Percentiles rank a stretch among this genome's conserved stretches.
phyloP scores from a whole-genome alignment of 208 protist species.

The Crithidia sp. region DNA sequence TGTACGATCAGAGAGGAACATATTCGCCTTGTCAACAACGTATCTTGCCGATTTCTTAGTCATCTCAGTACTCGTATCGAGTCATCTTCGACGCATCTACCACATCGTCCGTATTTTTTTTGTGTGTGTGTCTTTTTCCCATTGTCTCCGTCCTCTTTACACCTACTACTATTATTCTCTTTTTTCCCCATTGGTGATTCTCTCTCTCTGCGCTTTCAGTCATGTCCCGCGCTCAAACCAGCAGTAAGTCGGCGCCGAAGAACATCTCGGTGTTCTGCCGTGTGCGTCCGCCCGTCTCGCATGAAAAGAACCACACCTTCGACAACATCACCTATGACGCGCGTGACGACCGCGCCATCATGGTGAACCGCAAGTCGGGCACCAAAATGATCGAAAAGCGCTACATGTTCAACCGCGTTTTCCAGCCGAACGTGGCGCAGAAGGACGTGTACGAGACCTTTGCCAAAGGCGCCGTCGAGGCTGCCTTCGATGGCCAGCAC shows the following conservation, averaged over 20 bases:
- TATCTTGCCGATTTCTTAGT: too few species aligned
- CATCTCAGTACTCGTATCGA: too few species aligned
- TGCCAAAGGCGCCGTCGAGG: slow-evolving; percentile 80
- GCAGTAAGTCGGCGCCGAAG: slow-evolving; percentile 72
- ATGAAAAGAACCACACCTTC: slow-evolving; percentile 76
- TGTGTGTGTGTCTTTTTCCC: neutral
- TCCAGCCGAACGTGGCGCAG: slow-evolving; percentile 57
- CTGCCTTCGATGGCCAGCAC: slow-evolving; percentile 89
- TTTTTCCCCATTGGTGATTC: neutral
- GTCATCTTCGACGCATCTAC: too few species aligned
- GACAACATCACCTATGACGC: slow-evolving; percentile 75
- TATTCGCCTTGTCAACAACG: too few species aligned
- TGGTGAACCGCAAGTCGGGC: slow-evolving; percentile 54
- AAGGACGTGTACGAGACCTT: slow-evolving; percentile 80
- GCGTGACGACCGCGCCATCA: slow-evolving; percentile 47
- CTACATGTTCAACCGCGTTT: slow-evolving; percentile 82
- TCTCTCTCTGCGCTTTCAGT: slow-evolving; percentile 9
- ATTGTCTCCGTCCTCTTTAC: neutral
- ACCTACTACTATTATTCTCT: neutral
- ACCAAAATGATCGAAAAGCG: slow-evolving; percentile 45
- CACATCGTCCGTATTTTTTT: neutral
- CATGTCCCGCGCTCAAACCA: slow-evolving; percentile 54
- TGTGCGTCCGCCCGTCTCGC: slow-evolving; percentile 72
- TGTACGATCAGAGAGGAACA: too few species aligned
- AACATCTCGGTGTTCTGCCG: slow-evolving; percentile 89